Percentiles rank a stretch among this genome's conserved stretches.
Conservation (phyloP, 2,329 filamentous ascomycete genomes). For the Hypoxylon sp. region DNA sequence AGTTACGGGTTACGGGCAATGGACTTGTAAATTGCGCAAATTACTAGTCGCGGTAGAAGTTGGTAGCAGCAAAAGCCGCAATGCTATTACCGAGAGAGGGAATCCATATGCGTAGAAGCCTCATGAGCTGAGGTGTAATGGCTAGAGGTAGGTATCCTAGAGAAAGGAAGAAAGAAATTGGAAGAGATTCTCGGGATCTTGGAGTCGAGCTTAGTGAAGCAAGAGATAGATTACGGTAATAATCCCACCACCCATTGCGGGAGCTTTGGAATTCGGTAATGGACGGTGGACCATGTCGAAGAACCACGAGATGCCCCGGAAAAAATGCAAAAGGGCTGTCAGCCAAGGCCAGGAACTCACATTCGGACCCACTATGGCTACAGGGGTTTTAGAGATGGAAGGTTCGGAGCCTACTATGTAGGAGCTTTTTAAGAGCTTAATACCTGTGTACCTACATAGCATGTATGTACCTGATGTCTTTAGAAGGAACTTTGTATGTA, state of each 20-base stretch:
- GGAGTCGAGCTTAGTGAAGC: conserved; percentile 8
- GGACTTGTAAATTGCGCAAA: conserved; percentile 39
- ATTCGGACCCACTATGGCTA: conserved; percentile 23
- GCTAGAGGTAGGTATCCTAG: neutral
- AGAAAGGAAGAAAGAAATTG: conserved; percentile 6
- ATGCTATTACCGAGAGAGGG: conserved; percentile 46
- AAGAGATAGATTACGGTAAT: conserved; percentile 38
- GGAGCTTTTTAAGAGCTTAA: conserved; percentile 5
- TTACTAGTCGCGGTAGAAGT: conserved; percentile 30
- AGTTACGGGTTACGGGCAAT: conserved; percentile 11
- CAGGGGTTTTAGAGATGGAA: conserved; percentile 26
- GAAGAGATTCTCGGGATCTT: conserved; percentile 4
- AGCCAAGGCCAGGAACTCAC: conserved; percentile 40
- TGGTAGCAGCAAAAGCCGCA: conserved; percentile 51
- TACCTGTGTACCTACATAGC: neutral
- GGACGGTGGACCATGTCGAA: conserved; percentile 13
- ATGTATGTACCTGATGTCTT: too few species aligned
- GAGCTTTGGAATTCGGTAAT: conserved; percentile 40
- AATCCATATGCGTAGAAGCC: conserved; percentile 50
- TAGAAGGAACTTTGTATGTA: conserved; percentile 10
- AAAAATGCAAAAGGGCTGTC: conserved; percentile 37
- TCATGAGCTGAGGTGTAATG: conserved; percentile 30
- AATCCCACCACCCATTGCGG: conserved; percentile 36
- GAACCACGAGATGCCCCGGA: conserved; percentile 25
- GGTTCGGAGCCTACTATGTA: neutral